phyloP scores from a whole-genome alignment of 768 basidiomycete genomes.

The Sarcodon sp. region DNA sequence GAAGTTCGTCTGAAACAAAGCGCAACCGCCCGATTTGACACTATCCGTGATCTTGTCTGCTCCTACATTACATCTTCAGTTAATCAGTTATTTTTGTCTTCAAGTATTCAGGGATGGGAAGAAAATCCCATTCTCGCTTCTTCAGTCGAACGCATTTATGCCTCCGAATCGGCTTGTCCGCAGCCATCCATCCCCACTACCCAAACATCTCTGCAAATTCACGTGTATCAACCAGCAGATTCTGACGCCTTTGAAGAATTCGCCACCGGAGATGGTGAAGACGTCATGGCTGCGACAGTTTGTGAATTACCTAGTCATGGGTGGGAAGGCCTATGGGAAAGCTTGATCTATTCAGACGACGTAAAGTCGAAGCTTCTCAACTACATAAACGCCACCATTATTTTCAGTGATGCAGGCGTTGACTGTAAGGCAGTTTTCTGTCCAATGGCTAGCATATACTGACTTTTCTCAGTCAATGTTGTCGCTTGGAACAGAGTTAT shows the following conservation, averaged over 20 bases:
- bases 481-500: conserved; percentile 95
- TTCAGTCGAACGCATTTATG: conserved; percentile 65
- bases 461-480: conserved; percentile 55
- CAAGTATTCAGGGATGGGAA: conserved; percentile 69
- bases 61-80: conserved; percentile 43
- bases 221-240: conserved; percentile 78
- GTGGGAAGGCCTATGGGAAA: conserved; percentile 91
- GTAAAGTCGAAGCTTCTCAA: conserved; percentile 84
- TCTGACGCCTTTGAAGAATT: conserved; percentile 65
- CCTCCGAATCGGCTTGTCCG: conserved; percentile 58
- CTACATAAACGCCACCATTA: conserved; percentile 88
- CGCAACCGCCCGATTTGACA: conserved; percentile 65
- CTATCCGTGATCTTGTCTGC: conserved; percentile 52
- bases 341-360: conserved; percentile 71
- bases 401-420: conserved; percentile 83
- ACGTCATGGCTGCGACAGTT: conserved; percentile 80
- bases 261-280: conserved; percentile 48
- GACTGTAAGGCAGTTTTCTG: conserved; percentile 43
- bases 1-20: conserved; percentile 68
- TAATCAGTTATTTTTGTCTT: conserved; percentile 57
- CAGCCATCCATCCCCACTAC: conserved; percentile 34
- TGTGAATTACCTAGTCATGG: conserved; percentile 74
- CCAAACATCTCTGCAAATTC: conserved; percentile 59
- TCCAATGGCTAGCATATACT: conserved; percentile 3
- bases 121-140: conserved; percentile 54